These are phyloP conservation scores for Tulasnella sp. DNA, from an alignment of 768 basidiomycete genomes.

Conservation along the genomic window DNA sequence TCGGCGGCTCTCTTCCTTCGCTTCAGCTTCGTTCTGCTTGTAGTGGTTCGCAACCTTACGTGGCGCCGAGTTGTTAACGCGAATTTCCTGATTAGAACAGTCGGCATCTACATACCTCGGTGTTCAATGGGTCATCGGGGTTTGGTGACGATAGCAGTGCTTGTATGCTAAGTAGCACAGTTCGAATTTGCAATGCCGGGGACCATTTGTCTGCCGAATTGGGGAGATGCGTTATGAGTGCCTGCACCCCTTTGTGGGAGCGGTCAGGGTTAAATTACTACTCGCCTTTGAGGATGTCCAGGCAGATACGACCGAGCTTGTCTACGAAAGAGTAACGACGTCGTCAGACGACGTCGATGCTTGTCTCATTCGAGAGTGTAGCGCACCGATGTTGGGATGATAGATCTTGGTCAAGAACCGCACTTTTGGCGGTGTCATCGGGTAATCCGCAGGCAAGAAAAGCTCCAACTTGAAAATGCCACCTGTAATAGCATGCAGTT, in stretches of 20 bases:
- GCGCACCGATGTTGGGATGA: constrained; percentile 97
- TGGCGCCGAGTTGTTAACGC: too few species aligned
- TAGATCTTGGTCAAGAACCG: constrained; percentile 97
- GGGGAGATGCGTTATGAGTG: not conserved
- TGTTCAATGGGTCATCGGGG: constrained; percentile 91
- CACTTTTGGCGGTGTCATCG: constrained; percentile 98
- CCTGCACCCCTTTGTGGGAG: not conserved
- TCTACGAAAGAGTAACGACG: constrained; percentile 49
- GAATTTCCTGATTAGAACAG: not conserved
- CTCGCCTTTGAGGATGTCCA: constrained; percentile 94
- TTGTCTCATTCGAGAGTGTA: not conserved
- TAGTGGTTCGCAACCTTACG: constrained; percentile 90
- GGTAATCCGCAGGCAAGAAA: constrained; percentile 98
- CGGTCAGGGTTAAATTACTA: constrained; percentile 5
- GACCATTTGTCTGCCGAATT: constrained; percentile 90
- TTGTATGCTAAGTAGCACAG: constrained; percentile 93
- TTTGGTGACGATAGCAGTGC: constrained; percentile 96
- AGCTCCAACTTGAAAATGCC: constrained; percentile 95
- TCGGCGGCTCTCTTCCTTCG: constrained; percentile 85
- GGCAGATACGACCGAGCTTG: constrained; percentile 96
- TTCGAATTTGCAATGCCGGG: constrained; percentile 96
- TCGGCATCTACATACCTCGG: constrained; percentile 54
- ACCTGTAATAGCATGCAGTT: constrained; percentile 47
- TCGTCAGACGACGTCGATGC: not conserved
- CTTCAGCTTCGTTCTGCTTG: constrained; percentile 94